A percentile compares a stretch with the other conserved stretches of the same genome.
Conservation (phyloP, 1,284 basidiomycete genomes). For the Ganoderma boninense region DNA sequence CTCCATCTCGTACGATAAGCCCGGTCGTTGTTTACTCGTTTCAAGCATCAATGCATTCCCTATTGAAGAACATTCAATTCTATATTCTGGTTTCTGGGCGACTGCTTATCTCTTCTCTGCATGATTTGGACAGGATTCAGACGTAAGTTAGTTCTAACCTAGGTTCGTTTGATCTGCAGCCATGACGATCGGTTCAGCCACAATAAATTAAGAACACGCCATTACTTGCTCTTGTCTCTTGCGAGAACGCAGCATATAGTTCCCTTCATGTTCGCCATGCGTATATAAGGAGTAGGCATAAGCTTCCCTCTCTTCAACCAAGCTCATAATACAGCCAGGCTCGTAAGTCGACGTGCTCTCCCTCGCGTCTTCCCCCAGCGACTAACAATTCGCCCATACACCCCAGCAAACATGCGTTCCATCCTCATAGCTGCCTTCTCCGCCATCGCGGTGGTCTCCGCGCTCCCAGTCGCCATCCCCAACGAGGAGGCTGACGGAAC, state of each 20-base stretch:
- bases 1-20: not conserved
- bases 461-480: slow-evolving; percentile 2
- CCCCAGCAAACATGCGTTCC: slow-evolving; percentile 7
- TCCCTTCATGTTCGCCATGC: not conserved
- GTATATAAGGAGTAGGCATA: not conserved
- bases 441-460: not conserved
- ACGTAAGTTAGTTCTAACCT: not conserved
- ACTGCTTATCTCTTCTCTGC: not conserved
- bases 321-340: not conserved
- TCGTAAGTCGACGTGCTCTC: not conserved
- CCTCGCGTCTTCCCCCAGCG: not conserved
- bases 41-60: not conserved
- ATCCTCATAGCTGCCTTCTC: not conserved
- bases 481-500: not conserved
- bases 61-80: not conserved
- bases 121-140: not conserved
- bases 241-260: not conserved
- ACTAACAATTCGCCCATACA: not conserved
- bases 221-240: not conserved
- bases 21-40: not conserved
- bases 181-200: not conserved
- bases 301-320: not conserved
- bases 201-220: not conserved
- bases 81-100: not conserved
- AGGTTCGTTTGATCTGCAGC: not conserved